A percentile compares a stretch with the other conserved stretches of the same genome.
Evolutionary conservation across 164 flowering plant species (phyloP).

Genomic region (Sedum album): DNA sequence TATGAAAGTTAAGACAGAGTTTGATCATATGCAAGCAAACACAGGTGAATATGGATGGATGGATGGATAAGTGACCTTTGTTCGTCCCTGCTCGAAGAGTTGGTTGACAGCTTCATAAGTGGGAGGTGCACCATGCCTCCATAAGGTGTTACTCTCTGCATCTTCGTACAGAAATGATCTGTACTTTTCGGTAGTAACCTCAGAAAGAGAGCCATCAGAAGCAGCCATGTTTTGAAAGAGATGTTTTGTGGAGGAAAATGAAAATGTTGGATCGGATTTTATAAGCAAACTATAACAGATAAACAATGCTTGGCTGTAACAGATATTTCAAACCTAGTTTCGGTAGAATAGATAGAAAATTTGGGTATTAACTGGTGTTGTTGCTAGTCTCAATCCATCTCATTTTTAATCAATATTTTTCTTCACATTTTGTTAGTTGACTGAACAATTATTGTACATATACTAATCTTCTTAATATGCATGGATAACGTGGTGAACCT

Average conservation of each 20-base stretch:
- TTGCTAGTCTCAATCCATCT: not conserved
- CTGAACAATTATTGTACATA: too few species aligned
- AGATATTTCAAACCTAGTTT: not conserved
- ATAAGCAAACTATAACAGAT: not conserved
- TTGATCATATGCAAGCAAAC: too few species aligned
- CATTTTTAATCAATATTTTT: too few species aligned
- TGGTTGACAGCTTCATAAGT: conserved; percentile 45
- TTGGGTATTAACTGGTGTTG: not conserved
- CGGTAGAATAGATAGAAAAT: too few species aligned
- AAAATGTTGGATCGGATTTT: not conserved
- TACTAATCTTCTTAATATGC: too few species aligned
- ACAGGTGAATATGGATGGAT: not conserved
- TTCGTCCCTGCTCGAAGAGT: conserved; percentile 70
- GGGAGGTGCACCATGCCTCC: conserved; percentile 90
- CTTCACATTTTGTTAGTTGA: too few species aligned
- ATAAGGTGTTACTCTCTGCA: conserved; percentile 25
- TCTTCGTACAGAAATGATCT: conserved; percentile 48
- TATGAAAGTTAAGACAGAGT: too few species aligned
- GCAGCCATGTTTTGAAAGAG: not conserved
- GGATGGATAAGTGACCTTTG: conserved; percentile 33
- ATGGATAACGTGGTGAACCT: too few species aligned
- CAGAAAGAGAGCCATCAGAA: not conserved
- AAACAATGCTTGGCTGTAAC: not conserved
- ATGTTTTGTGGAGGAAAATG: not conserved
- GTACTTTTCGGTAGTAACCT: conserved; percentile 38